Evolutionary conservation across 2,329 filamentous ascomycete species (phyloP), one percentile per base, ranked within the genome.

Genomic region (Remersonia thermophila): DNA sequence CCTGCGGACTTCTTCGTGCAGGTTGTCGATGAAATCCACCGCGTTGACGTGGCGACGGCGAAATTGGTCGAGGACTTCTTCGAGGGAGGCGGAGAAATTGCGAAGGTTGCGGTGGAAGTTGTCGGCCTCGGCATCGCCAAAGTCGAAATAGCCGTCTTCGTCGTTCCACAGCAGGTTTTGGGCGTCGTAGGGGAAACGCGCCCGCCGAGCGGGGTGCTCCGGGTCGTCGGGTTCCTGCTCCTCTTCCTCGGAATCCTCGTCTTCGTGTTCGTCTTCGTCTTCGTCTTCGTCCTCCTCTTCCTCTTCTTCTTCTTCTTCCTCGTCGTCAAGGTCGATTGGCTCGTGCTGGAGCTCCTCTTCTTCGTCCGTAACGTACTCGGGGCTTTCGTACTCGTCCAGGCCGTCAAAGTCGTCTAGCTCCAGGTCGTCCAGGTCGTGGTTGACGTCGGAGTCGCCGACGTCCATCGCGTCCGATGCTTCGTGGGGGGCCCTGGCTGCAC

Each of bases 341-440:
- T 23, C 5, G 20, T 23, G 20, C 5, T 23, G 5, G 20, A n/a
- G n/a, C n/a, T 32, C 28, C 13, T 10, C 8, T 7, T 15, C 30
- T 28, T 28, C 12, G 5, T 28, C 20, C 20, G 20, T 6, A 23
- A 23, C n/a, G n/a, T n/a, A 12, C 25, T 27, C 25, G 28, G 36
- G 32, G 30, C 12, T 34, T 14, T 11, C 36, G 3, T 6, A 23
- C 5, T 26, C n/a, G n/a, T 27, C 26, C 5, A 35, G 29, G 5
- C 15, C 30, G 17, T 35, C 39, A 12, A 29, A 20, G 11, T 40
- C 35, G 27, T 35, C 35, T 25, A 25, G 23, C 8, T 33, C 32
- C 12, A n/a, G 29, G 3, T 25, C 8, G 28, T 42, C 37, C 14
- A 18, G 12, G 16, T 35, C 35, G 27, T 15, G n/a, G 25, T 33